Conservation (phyloP, 495 filamentous ascomycete genomes). For the Tuber calosporum region DNA sequence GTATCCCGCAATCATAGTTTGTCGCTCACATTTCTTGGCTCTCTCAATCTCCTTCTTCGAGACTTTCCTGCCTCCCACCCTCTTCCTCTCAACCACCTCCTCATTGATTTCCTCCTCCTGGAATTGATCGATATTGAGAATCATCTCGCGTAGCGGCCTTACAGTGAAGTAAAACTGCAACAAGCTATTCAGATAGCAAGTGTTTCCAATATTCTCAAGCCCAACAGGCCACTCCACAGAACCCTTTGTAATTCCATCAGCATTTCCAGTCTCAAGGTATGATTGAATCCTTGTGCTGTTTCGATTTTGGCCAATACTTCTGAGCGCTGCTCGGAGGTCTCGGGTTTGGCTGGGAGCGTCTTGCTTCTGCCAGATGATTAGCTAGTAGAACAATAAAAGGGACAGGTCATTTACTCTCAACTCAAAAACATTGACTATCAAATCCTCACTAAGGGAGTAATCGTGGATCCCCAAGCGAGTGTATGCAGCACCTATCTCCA, state of each 20-base stretch:
- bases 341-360: slow-evolving; percentile 31
- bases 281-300: slow-evolving; percentile 34
- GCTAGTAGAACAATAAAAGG: background rate
- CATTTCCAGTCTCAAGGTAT: slow-evolving; percentile 37
- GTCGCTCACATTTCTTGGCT: slow-evolving; percentile 61
- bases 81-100: slow-evolving; percentile 53
- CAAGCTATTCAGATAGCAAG: slow-evolving; percentile 95
- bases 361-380: slow-evolving; percentile 18
- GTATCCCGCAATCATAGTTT: background rate
- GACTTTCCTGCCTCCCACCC: slow-evolving; percentile 54
- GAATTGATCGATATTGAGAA: slow-evolving; percentile 62
- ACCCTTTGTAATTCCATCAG: slow-evolving; percentile 18
- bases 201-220: slow-evolving; percentile 88
- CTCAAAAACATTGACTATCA: slow-evolving; percentile 37
- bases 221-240: slow-evolving; percentile 62
- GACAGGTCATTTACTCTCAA: slow-evolving; percentile 26
- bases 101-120: slow-evolving; percentile 57
- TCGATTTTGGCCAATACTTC: slow-evolving; percentile 31
- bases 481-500: slow-evolving; percentile 33
- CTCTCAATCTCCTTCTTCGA: slow-evolving; percentile 57
- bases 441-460: slow-evolving; percentile 31
- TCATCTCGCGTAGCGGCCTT: slow-evolving; percentile 69
- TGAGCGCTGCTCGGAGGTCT: slow-evolving; percentile 32
- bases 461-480: slow-evolving; percentile 35
- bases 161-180: slow-evolving; percentile 93